These are phyloP conservation scores for Brassica carinata DNA, from an alignment of 345 rosid species.

Conservation along the genomic window DNA sequence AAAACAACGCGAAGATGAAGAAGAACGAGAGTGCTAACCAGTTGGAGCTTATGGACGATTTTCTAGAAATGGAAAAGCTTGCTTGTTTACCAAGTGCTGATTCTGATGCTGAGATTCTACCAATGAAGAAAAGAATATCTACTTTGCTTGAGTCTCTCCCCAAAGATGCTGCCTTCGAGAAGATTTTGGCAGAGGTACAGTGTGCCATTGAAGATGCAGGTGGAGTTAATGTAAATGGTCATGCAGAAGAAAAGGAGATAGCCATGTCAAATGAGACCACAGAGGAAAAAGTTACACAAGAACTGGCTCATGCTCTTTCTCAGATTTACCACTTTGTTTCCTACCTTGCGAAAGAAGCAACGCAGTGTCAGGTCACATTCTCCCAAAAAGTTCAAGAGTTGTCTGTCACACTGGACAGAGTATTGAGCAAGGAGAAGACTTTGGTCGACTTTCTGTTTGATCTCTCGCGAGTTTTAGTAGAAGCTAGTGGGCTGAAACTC, in stretches of 20 bases:
- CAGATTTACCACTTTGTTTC: conserved; percentile 69
- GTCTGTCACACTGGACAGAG: conserved; percentile 57
- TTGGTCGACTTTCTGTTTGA: conserved; percentile 59
- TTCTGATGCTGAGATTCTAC: conserved; percentile 40
- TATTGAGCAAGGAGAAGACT: conserved; percentile 41
- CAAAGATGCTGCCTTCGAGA: conserved; percentile 55
- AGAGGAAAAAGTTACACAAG: conserved; percentile 46
- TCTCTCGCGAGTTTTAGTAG: conserved; percentile 65
- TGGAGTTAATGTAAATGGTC: conserved; percentile 26
- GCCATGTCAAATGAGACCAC: conserved; percentile 40
- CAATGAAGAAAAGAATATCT: conserved; percentile 59
- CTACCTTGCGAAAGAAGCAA: conserved; percentile 72
- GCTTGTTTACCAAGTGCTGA: conserved; percentile 65
- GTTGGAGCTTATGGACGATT: conserved; percentile 94
- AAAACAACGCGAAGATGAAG: conserved; percentile 43
- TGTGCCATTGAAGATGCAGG: conserved; percentile 54
- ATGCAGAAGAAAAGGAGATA: conserved; percentile 49
- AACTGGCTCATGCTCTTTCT: conserved; percentile 64
- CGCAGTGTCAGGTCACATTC: conserved; percentile 44
- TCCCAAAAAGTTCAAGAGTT: conserved; percentile 62
- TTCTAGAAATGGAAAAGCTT: conserved; percentile 96
- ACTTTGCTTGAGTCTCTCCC: conserved; percentile 56
- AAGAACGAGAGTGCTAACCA: conserved; percentile 54
- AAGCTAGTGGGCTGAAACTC: conserved; percentile 68
- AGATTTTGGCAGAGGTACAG: conserved; percentile 61